These are phyloP conservation scores for Botrytis porri DNA, from an alignment of 2,329 filamentous ascomycete species.

Conservation along the genomic window DNA sequence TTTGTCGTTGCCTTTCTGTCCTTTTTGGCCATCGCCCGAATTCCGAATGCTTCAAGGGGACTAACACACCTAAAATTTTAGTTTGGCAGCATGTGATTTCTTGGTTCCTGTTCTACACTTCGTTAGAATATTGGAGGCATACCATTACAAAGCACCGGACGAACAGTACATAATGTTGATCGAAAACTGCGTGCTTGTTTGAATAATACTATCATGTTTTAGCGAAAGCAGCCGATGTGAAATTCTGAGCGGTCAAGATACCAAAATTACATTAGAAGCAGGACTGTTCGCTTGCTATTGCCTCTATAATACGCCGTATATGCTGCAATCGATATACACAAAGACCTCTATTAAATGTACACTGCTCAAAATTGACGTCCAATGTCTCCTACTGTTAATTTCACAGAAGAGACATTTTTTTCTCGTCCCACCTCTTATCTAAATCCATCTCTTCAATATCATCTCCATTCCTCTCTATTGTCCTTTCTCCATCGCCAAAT, in stretches of 20 bases:
- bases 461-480: conserved; percentile 33
- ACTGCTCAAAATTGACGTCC: background rate
- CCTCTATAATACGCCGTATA: background rate
- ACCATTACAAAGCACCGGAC: background rate
- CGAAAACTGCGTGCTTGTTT: background rate
- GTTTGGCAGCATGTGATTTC: background rate
- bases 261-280: background rate
- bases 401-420: conserved; percentile 1
- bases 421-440: conserved; percentile 17
- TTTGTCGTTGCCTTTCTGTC: no score
- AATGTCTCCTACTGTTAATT: background rate
- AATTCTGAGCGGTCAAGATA: background rate
- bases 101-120: background rate
- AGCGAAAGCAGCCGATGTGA: background rate
- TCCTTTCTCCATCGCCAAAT: conserved; percentile 86
- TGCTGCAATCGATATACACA: background rate
- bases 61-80: background rate
- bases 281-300: no score
- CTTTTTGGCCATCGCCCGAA: no score
- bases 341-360: background rate
- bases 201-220: background rate
- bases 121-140: no score
- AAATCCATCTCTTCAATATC: conserved; percentile 23
- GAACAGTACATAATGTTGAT: background rate
- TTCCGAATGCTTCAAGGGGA: background rate